phyloP scores from a whole-genome alignment of 2,329 filamentous ascomycete species.

The Sporothrix curviconia region DNA sequence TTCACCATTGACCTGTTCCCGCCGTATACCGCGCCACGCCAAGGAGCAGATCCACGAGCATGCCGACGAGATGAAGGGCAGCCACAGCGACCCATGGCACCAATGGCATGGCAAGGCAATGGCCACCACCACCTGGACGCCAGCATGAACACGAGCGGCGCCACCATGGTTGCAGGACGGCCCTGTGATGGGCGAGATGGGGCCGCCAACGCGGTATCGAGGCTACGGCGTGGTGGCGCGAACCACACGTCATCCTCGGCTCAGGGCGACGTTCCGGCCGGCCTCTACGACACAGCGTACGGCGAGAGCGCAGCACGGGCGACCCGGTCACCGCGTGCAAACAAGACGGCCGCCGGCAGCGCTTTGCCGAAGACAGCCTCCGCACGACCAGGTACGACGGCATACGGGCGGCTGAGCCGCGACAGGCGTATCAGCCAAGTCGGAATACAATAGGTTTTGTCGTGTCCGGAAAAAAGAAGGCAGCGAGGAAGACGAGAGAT shows the following conservation, averaged over 20 bases:
- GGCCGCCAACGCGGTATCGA: neutral
- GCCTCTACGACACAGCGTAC: constrained; percentile 10
- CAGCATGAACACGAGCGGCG: too few relatives aligned
- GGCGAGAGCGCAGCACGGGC: constrained; percentile 17
- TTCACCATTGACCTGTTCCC: constrained; percentile 82
- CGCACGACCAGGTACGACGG: neutral
- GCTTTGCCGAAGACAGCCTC: neutral
- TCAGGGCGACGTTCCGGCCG: neutral
- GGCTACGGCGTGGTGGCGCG: neutral
- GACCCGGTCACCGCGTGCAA: constrained; percentile 7
- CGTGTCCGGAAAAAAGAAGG: too few relatives aligned
- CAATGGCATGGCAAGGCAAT: neutral
- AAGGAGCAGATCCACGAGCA: neutral
- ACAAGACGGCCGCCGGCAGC: neutral
- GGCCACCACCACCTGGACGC: too few relatives aligned
- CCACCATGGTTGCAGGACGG: neutral
- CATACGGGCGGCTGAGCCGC: neutral
- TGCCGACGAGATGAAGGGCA: neutral
- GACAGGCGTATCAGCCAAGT: constrained; percentile 8
- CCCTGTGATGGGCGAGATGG: neutral
- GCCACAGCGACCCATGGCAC: neutral
- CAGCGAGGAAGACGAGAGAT: neutral
- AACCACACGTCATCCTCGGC: neutral
- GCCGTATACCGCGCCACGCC: constrained; percentile 53
- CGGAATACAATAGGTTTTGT: neutral